Evolutionary conservation across 768 basidiomycete genomes (phyloP).

Genomic region (Multifurca ochricompacta): DNA sequence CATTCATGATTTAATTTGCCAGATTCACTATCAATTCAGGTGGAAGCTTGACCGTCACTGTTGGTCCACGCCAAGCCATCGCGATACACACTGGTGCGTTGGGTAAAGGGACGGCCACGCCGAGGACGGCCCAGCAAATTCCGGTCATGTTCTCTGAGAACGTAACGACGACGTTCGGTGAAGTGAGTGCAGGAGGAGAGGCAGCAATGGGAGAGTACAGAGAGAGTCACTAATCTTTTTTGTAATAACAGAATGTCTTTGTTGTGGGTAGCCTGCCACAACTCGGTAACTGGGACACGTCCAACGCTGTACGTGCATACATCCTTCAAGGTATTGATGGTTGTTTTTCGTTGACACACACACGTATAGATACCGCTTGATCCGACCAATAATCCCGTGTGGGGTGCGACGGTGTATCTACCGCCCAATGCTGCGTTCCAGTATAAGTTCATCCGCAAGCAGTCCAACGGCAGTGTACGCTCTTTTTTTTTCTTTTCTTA

Average conservation of each 20-base stretch:
- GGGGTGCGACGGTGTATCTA: constrained; percentile 43
- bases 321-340: constrained; percentile 9
- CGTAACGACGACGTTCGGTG: constrained; percentile 49
- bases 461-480: constrained; percentile 42
- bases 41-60: constrained; percentile 22
- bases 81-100: constrained; percentile 22
- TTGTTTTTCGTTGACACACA: neutral
- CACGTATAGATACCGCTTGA: constrained; percentile 41
- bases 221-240: neutral
- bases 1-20: neutral
- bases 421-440: constrained; percentile 43
- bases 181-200: constrained; percentile 31
- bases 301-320: constrained; percentile 34
- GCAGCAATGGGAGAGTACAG: neutral
- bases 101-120: neutral
- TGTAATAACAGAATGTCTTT: constrained; percentile 44
- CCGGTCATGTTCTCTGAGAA: constrained; percentile 37
- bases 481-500: neutral
- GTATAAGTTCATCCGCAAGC: constrained; percentile 57
- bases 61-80: constrained; percentile 24
- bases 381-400: constrained; percentile 44
- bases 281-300: constrained; percentile 45
- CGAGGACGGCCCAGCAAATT: neutral
- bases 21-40: constrained; percentile 16
- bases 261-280: constrained; percentile 49